Base-by-base conservation (phyloP, 1,284 basidiomycete species). In the Puccinia novopanici region DNA sequence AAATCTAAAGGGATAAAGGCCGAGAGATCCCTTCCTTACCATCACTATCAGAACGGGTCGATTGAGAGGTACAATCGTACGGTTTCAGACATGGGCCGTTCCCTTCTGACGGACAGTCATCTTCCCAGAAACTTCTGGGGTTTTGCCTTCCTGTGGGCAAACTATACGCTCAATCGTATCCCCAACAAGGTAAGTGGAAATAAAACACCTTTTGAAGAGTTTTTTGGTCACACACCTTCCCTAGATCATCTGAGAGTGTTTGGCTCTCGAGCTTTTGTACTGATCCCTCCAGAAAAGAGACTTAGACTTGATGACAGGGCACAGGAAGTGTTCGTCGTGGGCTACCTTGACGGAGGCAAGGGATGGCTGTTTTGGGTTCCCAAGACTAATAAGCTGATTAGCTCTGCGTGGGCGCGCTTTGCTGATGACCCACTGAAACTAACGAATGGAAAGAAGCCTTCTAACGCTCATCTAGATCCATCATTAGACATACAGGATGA, bases 281-380 rank as follows among this genome's bases (percentile, higher is more conserved):
- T 54, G 27, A 37, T 34, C 4, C 70, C 50, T 3, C 65, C 40
- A 15, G 65, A 78, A 34, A 68, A 65, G 19, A 3, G 37, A 22
- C 6, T 24, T 5, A 55, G 54, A 17, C 48, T 78, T 1, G 65
- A 78, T 59, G 50, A 55, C n/a, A 9, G 52, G 5, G 75, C 42
- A 24, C 42, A 13, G 10, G 22, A 34, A 50, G 48, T n/a, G 1
- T 34, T 30, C 22, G 27, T 78, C 4, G 65, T 78, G 2, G 52
- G 61, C 15, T 78, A 78, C 42, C 17, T 63, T 34, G 40, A 45
- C n/a, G 52, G 52, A 1, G 24, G 50, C 30, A 75, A 75, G 24
- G 72, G 72, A 2, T 75, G 72, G 72, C 24, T 75, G 40, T 61
- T 75, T 22, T 75, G 72, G 72, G n/a, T 59, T 24, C 72, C 72